phyloP scores from a whole-genome alignment of 768 basidiomycete species.

The Pleurotus sapidus region DNA sequence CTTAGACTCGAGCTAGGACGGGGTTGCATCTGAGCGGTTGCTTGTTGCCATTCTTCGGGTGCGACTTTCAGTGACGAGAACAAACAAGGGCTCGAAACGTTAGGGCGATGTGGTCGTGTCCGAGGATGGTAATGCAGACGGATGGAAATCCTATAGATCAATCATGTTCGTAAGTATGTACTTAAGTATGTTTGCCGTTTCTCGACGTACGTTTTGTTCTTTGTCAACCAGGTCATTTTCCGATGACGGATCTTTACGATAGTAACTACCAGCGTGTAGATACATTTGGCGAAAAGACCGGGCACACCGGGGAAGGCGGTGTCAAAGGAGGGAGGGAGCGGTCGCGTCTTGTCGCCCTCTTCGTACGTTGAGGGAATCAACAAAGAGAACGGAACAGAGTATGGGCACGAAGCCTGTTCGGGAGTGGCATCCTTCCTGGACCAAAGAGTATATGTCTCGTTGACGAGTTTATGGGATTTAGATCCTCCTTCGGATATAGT shows the following conservation, averaged over 20 bases:
- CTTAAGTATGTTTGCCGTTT: conserved; percentile 6
- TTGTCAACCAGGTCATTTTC: conserved; percentile 42
- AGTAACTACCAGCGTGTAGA: conserved; percentile 45
- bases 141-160: conserved; percentile 34
- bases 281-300: conserved; percentile 34
- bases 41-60: conserved; percentile 69
- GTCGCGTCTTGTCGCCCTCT: conserved; percentile 25
- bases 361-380: conserved; percentile 44
- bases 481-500: conserved; percentile 39
- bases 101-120: conserved; percentile 52
- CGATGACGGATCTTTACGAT: conserved; percentile 33
- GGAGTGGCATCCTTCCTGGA: conserved; percentile 20
- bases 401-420: conserved; percentile 18
- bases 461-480: conserved; percentile 29
- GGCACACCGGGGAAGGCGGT: conserved; percentile 28
- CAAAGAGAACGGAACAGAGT: conserved; percentile 37
- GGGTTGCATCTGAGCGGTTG: conserved; percentile 36
- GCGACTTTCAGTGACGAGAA: conserved; percentile 55
- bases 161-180: neutral
- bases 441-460: conserved; percentile 35
- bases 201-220: conserved; percentile 39
- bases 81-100: conserved; percentile 45
- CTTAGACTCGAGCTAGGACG: conserved; percentile 27
- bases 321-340: conserved; percentile 50
- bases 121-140: conserved; percentile 53